Percentiles rank a stretch among this genome's conserved stretches.
Conservation (phyloP, 768 basidiomycete species). For the Leccinum longicurvipes region DNA sequence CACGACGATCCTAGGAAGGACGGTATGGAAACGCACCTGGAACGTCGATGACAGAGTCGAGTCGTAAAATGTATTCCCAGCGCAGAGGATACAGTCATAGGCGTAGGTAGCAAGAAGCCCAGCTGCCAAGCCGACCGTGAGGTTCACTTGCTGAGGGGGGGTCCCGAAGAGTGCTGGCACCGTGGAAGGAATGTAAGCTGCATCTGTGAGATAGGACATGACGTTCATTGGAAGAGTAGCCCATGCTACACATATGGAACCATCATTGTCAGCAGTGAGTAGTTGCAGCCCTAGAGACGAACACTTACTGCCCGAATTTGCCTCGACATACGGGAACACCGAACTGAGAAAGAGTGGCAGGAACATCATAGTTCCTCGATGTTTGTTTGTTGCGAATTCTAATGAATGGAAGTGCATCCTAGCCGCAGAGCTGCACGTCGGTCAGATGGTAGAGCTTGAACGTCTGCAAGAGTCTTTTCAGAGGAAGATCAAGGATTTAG, state of each 20-base stretch:
- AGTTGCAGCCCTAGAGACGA: neutral
- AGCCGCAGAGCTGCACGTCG: neutral
- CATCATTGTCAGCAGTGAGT: neutral
- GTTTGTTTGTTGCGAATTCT: neutral
- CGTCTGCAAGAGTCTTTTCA: too few species aligned
- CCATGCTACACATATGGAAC: conserved; percentile 22
- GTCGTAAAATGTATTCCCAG: conserved; percentile 20
- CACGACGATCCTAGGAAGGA: neutral
- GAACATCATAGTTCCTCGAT: neutral
- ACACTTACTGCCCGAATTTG: neutral
- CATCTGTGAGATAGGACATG: conserved; percentile 12
- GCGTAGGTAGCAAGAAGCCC: conserved; percentile 15
- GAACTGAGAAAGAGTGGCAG: neutral
- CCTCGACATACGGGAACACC: neutral
- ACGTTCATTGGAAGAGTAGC: conserved; percentile 24
- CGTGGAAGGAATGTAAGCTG: conserved; percentile 9
- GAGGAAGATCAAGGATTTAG: neutral
- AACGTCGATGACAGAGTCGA: conserved; percentile 22
- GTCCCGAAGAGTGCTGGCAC: conserved; percentile 23
- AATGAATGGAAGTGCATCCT: neutral
- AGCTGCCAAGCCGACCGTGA: conserved; percentile 20
- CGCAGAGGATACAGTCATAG: conserved; percentile 26
- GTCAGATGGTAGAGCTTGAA: neutral
- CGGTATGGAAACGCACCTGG: conserved; percentile 13
- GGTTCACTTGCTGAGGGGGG: conserved; percentile 25